Base-by-base conservation (phyloP, 331 rosid genomes). In the Rosa hybrid region DNA sequence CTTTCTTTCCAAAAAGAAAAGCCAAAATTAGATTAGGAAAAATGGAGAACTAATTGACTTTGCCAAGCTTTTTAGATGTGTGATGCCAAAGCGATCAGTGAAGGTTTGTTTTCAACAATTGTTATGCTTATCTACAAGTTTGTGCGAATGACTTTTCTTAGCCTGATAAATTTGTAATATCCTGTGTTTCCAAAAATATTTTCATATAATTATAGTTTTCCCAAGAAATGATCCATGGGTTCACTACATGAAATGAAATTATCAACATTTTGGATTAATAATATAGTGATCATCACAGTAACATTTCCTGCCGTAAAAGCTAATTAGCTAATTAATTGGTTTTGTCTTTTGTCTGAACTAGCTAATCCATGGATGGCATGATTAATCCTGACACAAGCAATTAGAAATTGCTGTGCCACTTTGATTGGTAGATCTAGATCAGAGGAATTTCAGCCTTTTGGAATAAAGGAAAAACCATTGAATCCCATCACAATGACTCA, bases 341-440 rank as follows among this genome's bases (percentile, higher is more conserved):
- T 67, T 67, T 34, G 69, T 64, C 44, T 27, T 27, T 27, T 64
- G 71, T 65, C 46, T 65, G 71, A 38, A 65, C 39, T 17, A 67
- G 71, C 71, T 34, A 67, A 67, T 67, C 71, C 62, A 81, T 67
- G 74, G 71, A 9, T 60, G 84, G 72, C 50, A 56, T 64, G 68
- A 63, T 82, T 81, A 1, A 1, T 30, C 72, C 70, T 78, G 77
- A 75, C 51, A 65, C 44, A 50, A 57, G 60, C 77, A 48, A 80
- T 77, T 62, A 45, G n/a, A 77, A 75, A 80, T 79, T 75, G 64
- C 7, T 65, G 75, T 46, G 23, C 20, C 39, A 2, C 27, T 87
- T 65, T 74, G 50, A 86, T 90, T 78, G 85, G 92, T 84, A 83
- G 97, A 93, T 90, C 94, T 87, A 83, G 88, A 93, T 91, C 94